Evolutionary conservation across 1,139 yeast genomes (phyloP).

Genomic region (Suhomyces bribrorum): DNA sequence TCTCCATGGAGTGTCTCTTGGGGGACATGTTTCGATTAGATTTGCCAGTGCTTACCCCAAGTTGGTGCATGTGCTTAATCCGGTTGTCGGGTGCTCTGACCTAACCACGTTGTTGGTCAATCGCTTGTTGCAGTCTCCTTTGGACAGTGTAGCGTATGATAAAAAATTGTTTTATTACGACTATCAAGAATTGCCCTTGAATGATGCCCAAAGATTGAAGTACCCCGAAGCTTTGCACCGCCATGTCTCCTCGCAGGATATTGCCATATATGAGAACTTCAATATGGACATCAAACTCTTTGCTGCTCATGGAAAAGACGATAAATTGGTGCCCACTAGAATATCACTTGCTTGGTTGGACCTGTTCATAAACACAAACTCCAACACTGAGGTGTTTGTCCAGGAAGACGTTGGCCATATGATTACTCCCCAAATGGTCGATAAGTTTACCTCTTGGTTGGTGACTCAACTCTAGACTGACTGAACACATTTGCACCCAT

Average conservation of each 20-base stretch:
- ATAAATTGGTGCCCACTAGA: slow-evolving; percentile 39
- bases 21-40: slow-evolving; percentile 60
- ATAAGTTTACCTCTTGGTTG: slow-evolving; percentile 37
- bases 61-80: slow-evolving; percentile 41
- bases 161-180: slow-evolving; percentile 35
- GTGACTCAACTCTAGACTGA: slow-evolving; percentile 14
- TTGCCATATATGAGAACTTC: slow-evolving; percentile 36
- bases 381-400: slow-evolving; percentile 24
- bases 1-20: slow-evolving; percentile 58
- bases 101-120: slow-evolving; percentile 45
- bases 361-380: slow-evolving; percentile 31
- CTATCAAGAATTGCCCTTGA: slow-evolving; percentile 39
- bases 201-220: slow-evolving; percentile 25
- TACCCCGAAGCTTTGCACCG: slow-evolving; percentile 44
- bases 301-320: slow-evolving; percentile 41
- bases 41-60: slow-evolving; percentile 44
- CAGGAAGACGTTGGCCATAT: slow-evolving; percentile 41
- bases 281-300: slow-evolving; percentile 38
- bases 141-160: slow-evolving; percentile 21
- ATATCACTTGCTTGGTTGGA: slow-evolving; percentile 39
- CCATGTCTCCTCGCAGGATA: slow-evolving; percentile 31
- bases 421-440: slow-evolving; percentile 39
- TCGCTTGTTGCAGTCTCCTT: slow-evolving; percentile 29
- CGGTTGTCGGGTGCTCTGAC: slow-evolving; percentile 51
- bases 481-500: too few species aligned